phyloP scores from a whole-genome alignment of 108 stramenopile genomes.

The Cyclotella kingstonii region DNA sequence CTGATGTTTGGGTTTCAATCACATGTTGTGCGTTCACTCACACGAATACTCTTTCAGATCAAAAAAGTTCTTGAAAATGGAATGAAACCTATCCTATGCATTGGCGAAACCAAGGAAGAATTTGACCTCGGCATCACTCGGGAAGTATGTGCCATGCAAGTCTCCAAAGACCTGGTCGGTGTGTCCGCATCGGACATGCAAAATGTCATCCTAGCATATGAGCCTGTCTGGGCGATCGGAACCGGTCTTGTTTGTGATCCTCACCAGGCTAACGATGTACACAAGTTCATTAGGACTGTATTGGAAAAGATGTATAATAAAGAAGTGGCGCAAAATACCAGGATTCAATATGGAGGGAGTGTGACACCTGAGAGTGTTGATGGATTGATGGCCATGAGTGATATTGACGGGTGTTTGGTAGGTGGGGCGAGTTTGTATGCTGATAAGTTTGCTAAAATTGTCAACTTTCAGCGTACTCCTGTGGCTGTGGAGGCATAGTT shows the following conservation, averaged over 20 bases:
- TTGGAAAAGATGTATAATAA: conserved; percentile 51
- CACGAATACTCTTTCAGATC: neutral
- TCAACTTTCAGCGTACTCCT: conserved; percentile 45
- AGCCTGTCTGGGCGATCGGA: conserved; percentile 98
- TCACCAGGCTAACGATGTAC: conserved; percentile 39
- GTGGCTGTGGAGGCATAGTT: no score
- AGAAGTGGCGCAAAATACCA: conserved; percentile 43
- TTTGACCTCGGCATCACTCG: conserved; percentile 48
- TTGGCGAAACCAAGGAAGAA: conserved; percentile 73
- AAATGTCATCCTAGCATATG: conserved; percentile 85
- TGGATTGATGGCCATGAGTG: conserved; percentile 72
- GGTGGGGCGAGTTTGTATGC: conserved; percentile 78
- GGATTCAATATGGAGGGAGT: conserved; percentile 79
- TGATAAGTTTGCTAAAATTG: conserved; percentile 78
- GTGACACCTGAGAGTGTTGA: conserved; percentile 73
- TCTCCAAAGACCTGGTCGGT: conserved; percentile 65
- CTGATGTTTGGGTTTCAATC: no score
- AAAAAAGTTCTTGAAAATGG: conserved; percentile 43
- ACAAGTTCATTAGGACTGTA: conserved; percentile 39
- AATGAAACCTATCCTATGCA: conserved; percentile 68
- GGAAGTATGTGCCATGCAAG: conserved; percentile 55
- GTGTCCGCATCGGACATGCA: conserved; percentile 47
- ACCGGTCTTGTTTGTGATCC: conserved; percentile 44
- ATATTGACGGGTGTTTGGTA: conserved; percentile 80
- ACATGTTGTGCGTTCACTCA: neutral